phyloP scores from a whole-genome alignment of 257 asterid genomes.

The Jacaranda mimosifolia region DNA sequence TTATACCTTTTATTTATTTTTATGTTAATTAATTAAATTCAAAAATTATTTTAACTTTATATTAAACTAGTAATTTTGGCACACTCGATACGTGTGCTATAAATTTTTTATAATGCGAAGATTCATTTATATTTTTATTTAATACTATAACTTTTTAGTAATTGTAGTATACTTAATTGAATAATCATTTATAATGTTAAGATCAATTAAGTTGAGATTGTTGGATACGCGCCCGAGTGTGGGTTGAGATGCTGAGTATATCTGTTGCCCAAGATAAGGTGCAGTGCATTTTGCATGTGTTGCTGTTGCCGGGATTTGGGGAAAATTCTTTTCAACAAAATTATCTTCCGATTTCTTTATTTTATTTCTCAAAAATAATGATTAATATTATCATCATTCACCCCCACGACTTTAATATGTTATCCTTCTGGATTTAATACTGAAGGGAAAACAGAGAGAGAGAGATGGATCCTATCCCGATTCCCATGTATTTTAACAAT shows the following conservation, averaged over 20 bases:
- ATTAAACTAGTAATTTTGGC: no score
- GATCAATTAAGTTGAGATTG: background rate
- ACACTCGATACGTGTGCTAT: no score
- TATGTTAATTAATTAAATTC: no score
- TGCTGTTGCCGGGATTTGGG: conserved; percentile 27
- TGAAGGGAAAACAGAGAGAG: background rate
- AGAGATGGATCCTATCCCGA: conserved; percentile 26
- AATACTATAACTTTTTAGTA: no score
- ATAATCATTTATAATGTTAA: no score
- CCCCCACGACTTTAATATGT: conserved; percentile 33
- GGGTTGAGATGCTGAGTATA: background rate
- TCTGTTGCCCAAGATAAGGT: conserved; percentile 28
- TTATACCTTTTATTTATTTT: no score
- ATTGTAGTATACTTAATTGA: no score
- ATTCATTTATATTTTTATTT: no score
- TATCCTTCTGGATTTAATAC: conserved; percentile 37
- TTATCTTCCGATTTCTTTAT: conserved; percentile 25
- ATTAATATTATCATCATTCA: background rate
- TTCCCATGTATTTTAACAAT: conserved; percentile 20
- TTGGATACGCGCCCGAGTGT: background rate
- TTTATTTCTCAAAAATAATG: background rate
- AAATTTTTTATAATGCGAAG: no score
- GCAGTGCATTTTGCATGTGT: conserved; percentile 41
- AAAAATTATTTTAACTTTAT: no score
- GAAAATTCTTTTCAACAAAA: conserved; percentile 12